Base-by-base conservation (phyloP, 495 filamentous ascomycete species). In the Rostrohypoxylon terebratum region DNA sequence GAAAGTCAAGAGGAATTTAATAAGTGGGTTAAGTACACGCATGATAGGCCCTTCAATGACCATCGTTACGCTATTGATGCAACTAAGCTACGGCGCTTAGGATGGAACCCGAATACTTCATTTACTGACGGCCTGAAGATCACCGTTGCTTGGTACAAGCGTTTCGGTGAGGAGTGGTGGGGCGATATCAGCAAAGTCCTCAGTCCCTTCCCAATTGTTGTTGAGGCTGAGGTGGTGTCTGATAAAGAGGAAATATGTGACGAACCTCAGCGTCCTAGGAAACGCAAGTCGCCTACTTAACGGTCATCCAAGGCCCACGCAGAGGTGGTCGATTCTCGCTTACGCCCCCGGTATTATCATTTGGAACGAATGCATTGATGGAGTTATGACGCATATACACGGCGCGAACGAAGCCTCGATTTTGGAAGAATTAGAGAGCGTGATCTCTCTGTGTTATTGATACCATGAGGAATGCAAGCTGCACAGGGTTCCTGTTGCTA, bases 1-100 rank as follows among this genome's bases (percentile, higher is more conserved):
- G 74, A 77, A 6, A 77, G 78, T 10, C 61, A 77, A 44, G 82
- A 85, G 31, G 81, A 84, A 31, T 79, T 86, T 55, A 72, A 78
- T 51, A 80, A 83, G 21, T 90, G 86, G 85, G 83, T 93, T 47
- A 83, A 87, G 73, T 87, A 90, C 77, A 91, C 89, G 4, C 82
- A 84, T 55, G 91, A 93, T 76, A 84, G 91, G 18, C 91, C 90
- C 1, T 93, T 91, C 80, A 92, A 93, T 76, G 91, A 94, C 70
- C 85, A 87, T 54, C 79, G 89, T 16, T 92, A 93, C 67, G 89
- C 88, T 3, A 86, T 92, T 14, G 89, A 93, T 69, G 89, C 87
- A 14, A 83, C 83, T 28, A 93, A 92, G 77, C 83, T 93, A 64
- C 75, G 83, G 8, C 75, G 78, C 53, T 83, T 94, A 5, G 91